Base-by-base conservation (phyloP, 306 rosid species). In the Oemleria cerasiformis region DNA sequence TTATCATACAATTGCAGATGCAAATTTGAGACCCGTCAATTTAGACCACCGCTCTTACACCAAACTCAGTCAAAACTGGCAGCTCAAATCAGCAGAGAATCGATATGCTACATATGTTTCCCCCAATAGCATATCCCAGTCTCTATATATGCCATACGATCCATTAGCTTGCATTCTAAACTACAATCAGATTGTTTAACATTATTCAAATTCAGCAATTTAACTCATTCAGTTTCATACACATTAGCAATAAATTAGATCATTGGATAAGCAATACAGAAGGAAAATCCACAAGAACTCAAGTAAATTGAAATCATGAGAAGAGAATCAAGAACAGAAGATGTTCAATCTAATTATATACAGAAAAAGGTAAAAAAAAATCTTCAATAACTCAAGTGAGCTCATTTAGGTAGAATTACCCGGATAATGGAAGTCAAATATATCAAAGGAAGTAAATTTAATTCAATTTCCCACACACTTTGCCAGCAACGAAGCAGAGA, bases 401-500 rank as follows among this genome's bases (percentile, higher is more conserved):
- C 64, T 55, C 41, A 41, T 55, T 68, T 44, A 20, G 69, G 7
- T 21, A 23, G 54, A 8, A 44, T 14, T 14, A 14, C 21, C 5
- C 13, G 9, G 17, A 38, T 0, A 14, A 53, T 21, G 8, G 19
- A 53, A 69, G 53, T 69, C 17, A 42, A 54, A 49, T 17, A 54
- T 12, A 70, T 42, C 8, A 55, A 55, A 15, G 41, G 11, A 20
- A 56, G 74, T 56, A 25, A 42, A 14, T 56, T 23, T 34, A 10
- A 2, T n/a, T 41, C 6, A 47, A 17, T 39, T 55, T 34, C 8
- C 40, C 42, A 30, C 8, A 16, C 47, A 45, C 30, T 74, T 56
- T 16, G 51, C 75, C 73, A 25, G 45, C 72, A 55, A 74, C 16
- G 63, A 21, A 53, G 63, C 63, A 74, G 64, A 78, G 17, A 48